A percentile compares a stretch with the other conserved stretches of the same genome.
Evolutionary conservation across 192 early-diverging fungal species (phyloP).

Genomic region (Lobulomyces angularis): DNA sequence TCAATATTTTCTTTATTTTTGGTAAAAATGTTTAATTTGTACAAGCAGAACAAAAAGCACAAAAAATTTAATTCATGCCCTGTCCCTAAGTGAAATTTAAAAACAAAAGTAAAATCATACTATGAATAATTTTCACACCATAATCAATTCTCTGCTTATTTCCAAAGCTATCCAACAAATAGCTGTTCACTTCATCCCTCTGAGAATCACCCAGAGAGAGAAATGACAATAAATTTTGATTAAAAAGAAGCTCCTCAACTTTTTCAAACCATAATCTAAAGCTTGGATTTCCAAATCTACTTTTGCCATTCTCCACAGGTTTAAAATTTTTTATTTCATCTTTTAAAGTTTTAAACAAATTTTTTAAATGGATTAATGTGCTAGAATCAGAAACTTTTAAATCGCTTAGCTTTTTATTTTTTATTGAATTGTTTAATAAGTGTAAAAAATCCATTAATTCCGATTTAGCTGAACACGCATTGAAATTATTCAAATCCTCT

Average conservation of each 20-base stretch:
- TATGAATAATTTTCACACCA: slow-evolving; percentile 26
- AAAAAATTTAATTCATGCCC: neutral
- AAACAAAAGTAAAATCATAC: slow-evolving; percentile 3
- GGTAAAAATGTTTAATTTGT: slow-evolving; percentile 64
- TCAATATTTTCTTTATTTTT: slow-evolving; percentile 57
- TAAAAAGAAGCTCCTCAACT: slow-evolving; percentile 35
- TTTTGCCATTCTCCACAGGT: slow-evolving; percentile 60
- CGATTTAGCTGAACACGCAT: slow-evolving; percentile 45
- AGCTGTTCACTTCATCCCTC: slow-evolving; percentile 54
- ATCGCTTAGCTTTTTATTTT: slow-evolving; percentile 26
- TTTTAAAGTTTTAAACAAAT: slow-evolving; percentile 55
- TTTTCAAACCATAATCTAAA: slow-evolving; percentile 81
- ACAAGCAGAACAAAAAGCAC: slow-evolving; percentile 34
- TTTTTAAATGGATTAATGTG: too few relatives aligned
- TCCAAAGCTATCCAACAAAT: slow-evolving; percentile 77
- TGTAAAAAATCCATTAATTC: slow-evolving; percentile 60
- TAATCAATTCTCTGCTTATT: slow-evolving; percentile 90
- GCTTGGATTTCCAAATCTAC: slow-evolving; percentile 90
- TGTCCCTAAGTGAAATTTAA: slow-evolving; percentile 5
- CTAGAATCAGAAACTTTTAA: too few relatives aligned
- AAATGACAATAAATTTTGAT: neutral
- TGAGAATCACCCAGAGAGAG: slow-evolving; percentile 1
- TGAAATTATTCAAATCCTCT: slow-evolving; percentile 71
- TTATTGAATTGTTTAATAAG: slow-evolving; percentile 59
- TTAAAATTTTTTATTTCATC: slow-evolving; percentile 49